A percentile compares a stretch with the other conserved stretches of the same genome.
Conservation (phyloP, 495 filamentous ascomycete species). For the Penicillium dipodomyicola region DNA sequence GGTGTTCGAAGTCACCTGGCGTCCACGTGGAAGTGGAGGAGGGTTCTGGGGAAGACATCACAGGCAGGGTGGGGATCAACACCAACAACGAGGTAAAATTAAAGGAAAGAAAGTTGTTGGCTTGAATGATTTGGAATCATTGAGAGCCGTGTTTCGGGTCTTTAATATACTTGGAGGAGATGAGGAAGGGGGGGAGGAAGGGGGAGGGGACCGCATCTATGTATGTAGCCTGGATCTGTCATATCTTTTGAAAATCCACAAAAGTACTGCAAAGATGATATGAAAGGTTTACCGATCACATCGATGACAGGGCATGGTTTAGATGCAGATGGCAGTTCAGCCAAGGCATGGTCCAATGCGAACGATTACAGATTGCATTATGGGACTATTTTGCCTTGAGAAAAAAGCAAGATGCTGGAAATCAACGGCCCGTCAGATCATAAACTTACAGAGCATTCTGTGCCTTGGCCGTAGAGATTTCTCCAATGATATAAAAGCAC, state of each 20-base stretch:
- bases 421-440: constrained; percentile 8
- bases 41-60: constrained; percentile 20
- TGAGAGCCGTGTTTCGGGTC: constrained; percentile 1
- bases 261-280: constrained; percentile 2
- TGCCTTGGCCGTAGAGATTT: constrained; percentile 6
- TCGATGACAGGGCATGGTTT: neutral
- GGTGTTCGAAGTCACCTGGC: constrained; percentile 26
- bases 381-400: neutral
- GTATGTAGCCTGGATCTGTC: constrained; percentile 15
- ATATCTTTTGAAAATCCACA: constrained; percentile 10
- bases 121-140: constrained; percentile 28
- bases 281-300: constrained; percentile 11
- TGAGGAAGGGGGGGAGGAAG: constrained; percentile 11
- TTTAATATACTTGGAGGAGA: constrained; percentile 16
- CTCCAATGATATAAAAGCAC: neutral
- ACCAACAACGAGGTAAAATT: constrained; percentile 8
- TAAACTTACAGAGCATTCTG: neutral
- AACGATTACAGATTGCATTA: constrained; percentile 7
- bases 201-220: neutral
- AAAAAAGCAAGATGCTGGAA: constrained; percentile 6
- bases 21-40: constrained; percentile 18
- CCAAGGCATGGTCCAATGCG: constrained; percentile 6
- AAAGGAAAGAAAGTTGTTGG: constrained; percentile 16
- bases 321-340: neutral
- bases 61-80: constrained; percentile 5